Conservation (phyloP, 345 rosid species). For the Aurinia saxatilis region DNA sequence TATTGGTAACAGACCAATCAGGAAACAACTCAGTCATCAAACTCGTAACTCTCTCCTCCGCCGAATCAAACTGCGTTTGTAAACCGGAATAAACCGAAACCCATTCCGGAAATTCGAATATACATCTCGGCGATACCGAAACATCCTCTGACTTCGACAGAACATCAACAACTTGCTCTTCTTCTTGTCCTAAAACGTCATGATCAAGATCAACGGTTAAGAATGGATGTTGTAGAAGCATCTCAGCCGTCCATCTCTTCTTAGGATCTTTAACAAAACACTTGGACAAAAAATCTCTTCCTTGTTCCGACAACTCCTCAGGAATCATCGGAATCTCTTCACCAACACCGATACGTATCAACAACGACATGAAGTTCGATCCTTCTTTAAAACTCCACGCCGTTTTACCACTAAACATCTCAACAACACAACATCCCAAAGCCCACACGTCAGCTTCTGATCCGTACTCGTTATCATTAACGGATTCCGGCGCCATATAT, state of each 20-base stretch:
- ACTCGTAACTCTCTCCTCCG: constrained; percentile 22
- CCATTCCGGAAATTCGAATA: constrained; percentile 43
- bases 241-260: constrained; percentile 64
- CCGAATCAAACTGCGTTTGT: constrained; percentile 6
- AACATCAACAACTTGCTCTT: background rate
- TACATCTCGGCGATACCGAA: constrained; percentile 40
- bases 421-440: constrained; percentile 63
- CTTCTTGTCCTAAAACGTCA: background rate
- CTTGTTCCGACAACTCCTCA: constrained; percentile 48
- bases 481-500: constrained; percentile 76
- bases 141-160: constrained; percentile 9
- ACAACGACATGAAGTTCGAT: constrained; percentile 30
- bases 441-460: constrained; percentile 87
- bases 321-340: constrained; percentile 58
- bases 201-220: constrained; percentile 26
- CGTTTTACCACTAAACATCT: constrained; percentile 67
- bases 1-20: constrained; percentile 35
- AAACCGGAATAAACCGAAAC: constrained; percentile 23
- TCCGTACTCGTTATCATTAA: constrained; percentile 47
- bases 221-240: constrained; percentile 71
- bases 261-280: constrained; percentile 57
- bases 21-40: constrained; percentile 19
- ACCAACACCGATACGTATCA: constrained; percentile 53
- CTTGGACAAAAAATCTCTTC: constrained; percentile 55
- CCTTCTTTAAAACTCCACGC: constrained; percentile 45